Evolutionary conservation across 805 yeast genomes (phyloP).

Genomic region (Yamadazyma olivae): DNA sequence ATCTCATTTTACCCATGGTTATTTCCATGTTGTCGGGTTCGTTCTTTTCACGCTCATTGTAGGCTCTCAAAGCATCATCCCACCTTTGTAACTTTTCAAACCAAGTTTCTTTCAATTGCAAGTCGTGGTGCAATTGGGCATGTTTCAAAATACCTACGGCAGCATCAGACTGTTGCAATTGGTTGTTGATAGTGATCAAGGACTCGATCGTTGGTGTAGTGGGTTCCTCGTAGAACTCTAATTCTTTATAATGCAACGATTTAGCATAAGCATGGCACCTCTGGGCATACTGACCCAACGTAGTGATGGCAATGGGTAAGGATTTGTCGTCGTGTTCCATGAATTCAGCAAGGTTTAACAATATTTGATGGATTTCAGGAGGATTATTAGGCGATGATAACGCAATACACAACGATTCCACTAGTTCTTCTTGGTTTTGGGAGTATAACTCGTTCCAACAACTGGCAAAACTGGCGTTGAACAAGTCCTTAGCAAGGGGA

Average conservation of each 20-base stretch:
- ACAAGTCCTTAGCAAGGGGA: conserved; percentile 85
- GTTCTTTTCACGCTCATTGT: conserved; percentile 67
- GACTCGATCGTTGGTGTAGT: conserved; percentile 90
- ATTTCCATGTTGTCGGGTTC: conserved; percentile 78
- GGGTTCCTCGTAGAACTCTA: conserved; percentile 92
- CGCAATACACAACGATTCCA: conserved; percentile 81
- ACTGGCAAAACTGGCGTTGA: conserved; percentile 92
- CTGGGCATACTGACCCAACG: conserved; percentile 89
- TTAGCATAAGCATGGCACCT: conserved; percentile 97
- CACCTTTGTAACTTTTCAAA: conserved; percentile 94
- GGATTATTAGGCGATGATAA: conserved; percentile 88
- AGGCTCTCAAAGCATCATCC: conserved; percentile 96
- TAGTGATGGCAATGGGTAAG: conserved; percentile 84
- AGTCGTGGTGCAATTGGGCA: conserved; percentile 85
- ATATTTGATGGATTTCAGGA: conserved; percentile 90
- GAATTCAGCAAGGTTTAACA: conserved; percentile 87
- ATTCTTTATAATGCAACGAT: conserved; percentile 92
- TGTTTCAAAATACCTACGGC: conserved; percentile 95
- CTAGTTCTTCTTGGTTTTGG: conserved; percentile 84
- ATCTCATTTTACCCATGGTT: conserved; percentile 96
- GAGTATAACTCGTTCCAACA: conserved; percentile 93
- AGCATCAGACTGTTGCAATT: conserved; percentile 94
- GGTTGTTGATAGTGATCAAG: conserved; percentile 87
- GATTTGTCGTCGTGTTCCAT: conserved; percentile 98
- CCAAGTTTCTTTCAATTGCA: conserved; percentile 96